Evolutionary conservation across 2,329 filamentous ascomycete genomes (phyloP).

Genomic region (Aaosphaeria pasadenensis): DNA sequence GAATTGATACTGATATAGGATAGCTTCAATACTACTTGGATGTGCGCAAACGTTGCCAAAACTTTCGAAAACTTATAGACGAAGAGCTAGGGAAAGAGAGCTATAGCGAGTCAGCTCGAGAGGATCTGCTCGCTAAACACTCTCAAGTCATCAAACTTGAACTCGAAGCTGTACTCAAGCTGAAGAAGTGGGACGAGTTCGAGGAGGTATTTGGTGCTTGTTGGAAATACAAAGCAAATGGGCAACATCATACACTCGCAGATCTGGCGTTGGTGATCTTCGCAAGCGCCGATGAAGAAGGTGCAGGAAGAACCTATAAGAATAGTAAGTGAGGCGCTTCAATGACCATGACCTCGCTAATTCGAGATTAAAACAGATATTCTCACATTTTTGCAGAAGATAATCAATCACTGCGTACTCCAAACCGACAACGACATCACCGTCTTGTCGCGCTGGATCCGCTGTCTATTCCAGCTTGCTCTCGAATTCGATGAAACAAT

Average conservation of each 20-base stretch:
- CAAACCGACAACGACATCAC: constrained; percentile 54
- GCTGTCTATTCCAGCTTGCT: constrained; percentile 70
- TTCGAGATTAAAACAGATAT: constrained; percentile 12
- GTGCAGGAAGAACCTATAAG: constrained; percentile 27
- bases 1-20: constrained; percentile 27
- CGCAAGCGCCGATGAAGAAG: constrained; percentile 27
- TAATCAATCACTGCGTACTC: constrained; percentile 66
- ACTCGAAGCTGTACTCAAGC: constrained; percentile 68
- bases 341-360: too few relatives aligned
- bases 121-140: constrained; percentile 61
- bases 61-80: constrained; percentile 53
- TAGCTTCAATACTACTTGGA: constrained; percentile 61
- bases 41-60: constrained; percentile 58
- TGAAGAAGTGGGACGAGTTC: constrained; percentile 68
- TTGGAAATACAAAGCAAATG: constrained; percentile 33
- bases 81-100: constrained; percentile 31
- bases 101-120: constrained; percentile 43
- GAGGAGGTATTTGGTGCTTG: constrained; percentile 54
- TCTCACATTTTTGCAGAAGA: constrained; percentile 53
- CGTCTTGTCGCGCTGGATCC: constrained; percentile 72
- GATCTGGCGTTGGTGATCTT: constrained; percentile 47
- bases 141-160: constrained; percentile 70
- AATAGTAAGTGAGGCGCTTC: constrained; percentile 16
- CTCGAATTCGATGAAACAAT: constrained; percentile 56
- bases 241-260: constrained; percentile 45